Evolutionary conservation across 805 yeast species (phyloP), one percentile per base, ranked within the genome.

Genomic region (Candida fluviatilis): DNA sequence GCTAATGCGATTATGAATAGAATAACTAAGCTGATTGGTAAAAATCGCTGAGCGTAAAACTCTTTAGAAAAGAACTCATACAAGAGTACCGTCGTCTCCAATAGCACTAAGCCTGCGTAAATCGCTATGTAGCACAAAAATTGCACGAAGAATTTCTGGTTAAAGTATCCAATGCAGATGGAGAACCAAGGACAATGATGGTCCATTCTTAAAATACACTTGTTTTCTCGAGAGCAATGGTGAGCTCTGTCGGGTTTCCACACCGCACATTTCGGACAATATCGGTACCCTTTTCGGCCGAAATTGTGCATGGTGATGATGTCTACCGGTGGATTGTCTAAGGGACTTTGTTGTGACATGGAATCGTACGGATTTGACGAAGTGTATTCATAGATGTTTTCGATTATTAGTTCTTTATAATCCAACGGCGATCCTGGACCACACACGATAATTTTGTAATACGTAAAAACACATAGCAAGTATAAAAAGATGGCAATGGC

Each of bases 171-270:
- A 41, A 91, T 76, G 58, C 97, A 90, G 4, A 78, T 69, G 2
- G 95, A 82, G 58, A 89, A 88, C 98, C 98, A 91, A 0, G 97
- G 97, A 46, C 82, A 76, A 52, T 76, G 80, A 47, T 76, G 82
- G 55, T 76, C 82, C 82, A 76, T 76, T 31, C 64, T 50, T 29
- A 76, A 51, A 2, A 74, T 55, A 53, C 82, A 76, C 38, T 46
- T 55, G 2, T 62, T 59, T 39, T 79, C 73, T 12, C 70, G 46
- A 1, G 78, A 69, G 50, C 82, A 76, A 52, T 76, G 82, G 49
- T 76, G 82, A 37, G 76, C 62, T 41, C 82, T 53, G 51, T 76
- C 82, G 0, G 82, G 82, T 50, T 76, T 76, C 82, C 81, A 76
- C 8, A 64, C 73, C 28, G 61, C 51, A 50, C 82, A 76, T 44